These are phyloP conservation scores for Quercus agrifolia DNA, from an alignment of 306 rosid species.

Conservation along the genomic window DNA sequence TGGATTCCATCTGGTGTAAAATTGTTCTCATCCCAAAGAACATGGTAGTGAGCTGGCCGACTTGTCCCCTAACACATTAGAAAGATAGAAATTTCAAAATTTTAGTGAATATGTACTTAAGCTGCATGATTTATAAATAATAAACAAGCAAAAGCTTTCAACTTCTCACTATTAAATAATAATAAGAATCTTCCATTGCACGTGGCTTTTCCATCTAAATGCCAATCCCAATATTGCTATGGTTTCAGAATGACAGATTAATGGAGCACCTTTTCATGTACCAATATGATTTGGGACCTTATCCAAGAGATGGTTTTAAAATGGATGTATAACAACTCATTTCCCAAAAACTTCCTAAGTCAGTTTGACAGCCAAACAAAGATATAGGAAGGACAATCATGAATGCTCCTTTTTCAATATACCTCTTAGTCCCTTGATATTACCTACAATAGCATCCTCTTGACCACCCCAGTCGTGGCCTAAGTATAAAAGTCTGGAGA, in stretches of 20 bases:
- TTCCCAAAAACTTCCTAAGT: not conserved
- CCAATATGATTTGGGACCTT: not conserved
- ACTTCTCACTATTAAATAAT: not conserved
- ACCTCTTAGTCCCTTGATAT: not conserved
- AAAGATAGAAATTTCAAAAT: not conserved
- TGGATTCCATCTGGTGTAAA: conserved; percentile 89
- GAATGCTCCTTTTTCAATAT: not conserved
- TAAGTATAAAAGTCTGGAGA: not conserved
- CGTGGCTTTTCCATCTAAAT: not conserved
- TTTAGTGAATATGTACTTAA: not conserved
- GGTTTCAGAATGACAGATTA: not conserved
- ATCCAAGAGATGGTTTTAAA: not conserved
- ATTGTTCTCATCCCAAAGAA: conserved; percentile 94
- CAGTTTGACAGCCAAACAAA: not conserved
- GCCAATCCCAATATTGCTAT: not conserved
- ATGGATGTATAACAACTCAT: not conserved
- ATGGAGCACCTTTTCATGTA: not conserved
- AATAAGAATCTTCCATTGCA: not conserved
- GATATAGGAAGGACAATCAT: not conserved
- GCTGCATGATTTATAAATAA: not conserved
- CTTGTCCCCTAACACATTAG: conserved; percentile 66
- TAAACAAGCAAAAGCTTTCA: not conserved
- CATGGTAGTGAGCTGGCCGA: conserved; percentile 93
- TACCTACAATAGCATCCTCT: not conserved
- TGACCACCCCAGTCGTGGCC: not conserved